Base-by-base conservation (phyloP, 306 rosid genomes). In the Vachellia collinsii region DNA sequence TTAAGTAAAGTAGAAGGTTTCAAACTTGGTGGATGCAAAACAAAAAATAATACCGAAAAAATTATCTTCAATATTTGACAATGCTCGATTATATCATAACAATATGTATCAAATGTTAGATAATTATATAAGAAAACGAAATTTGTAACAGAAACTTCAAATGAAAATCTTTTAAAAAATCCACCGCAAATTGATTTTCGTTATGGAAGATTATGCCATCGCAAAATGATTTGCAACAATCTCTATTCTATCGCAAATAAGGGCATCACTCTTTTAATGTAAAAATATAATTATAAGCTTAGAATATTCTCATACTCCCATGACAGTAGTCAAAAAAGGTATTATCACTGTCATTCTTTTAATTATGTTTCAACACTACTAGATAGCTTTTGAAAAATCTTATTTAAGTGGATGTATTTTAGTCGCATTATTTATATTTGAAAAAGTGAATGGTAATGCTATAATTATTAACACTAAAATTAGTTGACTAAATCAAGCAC, bases 391-490 rank as follows among this genome's bases (percentile, higher is more conserved):
- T 58, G 13, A 22, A 23, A 59, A 56, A 56, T 56, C 37, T 23
- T 59, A 59, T 23, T 59, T 22, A 25, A 25, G 38, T 10, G 25
- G 3, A 6, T 13, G 41, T 34, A 14, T 25, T 1, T 11, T n/a
- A 62, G 68, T 62, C 42, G 68, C 41, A 16, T 36, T 67, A 56
- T 20, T 20, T 41, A 68, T 19, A 41, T 14, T 12, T 64, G n/a
- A 19, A 68, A 68, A 41, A 68, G 51, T 68, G 17, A 68, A 68
- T 68, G 36, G 17, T 41, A n/a, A n/a, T 51, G 56, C 38, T 25
- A 62, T 56, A 62, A 1, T 29, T 11, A 22, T 29, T 25, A n/a
- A 17, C 23, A 36, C 19, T 41, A 42, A 42, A 8, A 4, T 4
- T 41, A 20, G 46, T 68, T 68, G 73, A 42, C 65, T 59, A 23